phyloP scores from a whole-genome alignment of 352 stramenopile species.

The Aphanomyces stellatus region DNA sequence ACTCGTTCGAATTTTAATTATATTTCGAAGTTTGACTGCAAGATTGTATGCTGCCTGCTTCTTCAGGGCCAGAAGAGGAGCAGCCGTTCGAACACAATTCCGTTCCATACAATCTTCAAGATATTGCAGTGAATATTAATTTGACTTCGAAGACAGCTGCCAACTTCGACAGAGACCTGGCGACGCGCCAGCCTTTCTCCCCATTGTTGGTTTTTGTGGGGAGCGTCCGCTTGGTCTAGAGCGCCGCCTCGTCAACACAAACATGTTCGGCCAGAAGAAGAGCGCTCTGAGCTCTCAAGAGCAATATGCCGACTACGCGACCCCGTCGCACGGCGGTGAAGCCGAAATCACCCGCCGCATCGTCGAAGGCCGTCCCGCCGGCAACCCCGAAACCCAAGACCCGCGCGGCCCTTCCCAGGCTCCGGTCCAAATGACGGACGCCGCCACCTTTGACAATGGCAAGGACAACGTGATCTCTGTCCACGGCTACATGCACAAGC shows the following conservation, averaged over 20 bases:
- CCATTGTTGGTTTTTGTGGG: neutral
- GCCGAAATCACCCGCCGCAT: neutral
- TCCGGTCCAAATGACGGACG: conserved; percentile 1
- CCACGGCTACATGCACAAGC: conserved; percentile 86
- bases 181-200: too few species aligned
- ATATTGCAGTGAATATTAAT: too few species aligned
- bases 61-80: too few species aligned
- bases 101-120: too few species aligned
- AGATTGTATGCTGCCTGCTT: too few species aligned
- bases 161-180: too few species aligned
- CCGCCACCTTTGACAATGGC: neutral
- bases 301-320: neutral
- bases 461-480: conserved; percentile 56
- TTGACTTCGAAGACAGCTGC: too few species aligned
- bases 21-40: too few species aligned
- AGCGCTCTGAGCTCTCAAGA: neutral
- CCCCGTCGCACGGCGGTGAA: neutral
- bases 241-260: too few species aligned
- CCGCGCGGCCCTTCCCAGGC: conserved; percentile 1
- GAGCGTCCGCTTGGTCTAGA: neutral
- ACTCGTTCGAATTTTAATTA: too few species aligned
- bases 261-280: conserved; percentile 1
- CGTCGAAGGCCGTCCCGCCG: conserved; percentile 1
- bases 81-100: too few species aligned
- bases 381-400: neutral